A percentile compares a stretch with the other conserved stretches of the same genome.
phyloP scores from a whole-genome alignment of 371 early-diverging fungal genomes.

The Mucor irregularis region DNA sequence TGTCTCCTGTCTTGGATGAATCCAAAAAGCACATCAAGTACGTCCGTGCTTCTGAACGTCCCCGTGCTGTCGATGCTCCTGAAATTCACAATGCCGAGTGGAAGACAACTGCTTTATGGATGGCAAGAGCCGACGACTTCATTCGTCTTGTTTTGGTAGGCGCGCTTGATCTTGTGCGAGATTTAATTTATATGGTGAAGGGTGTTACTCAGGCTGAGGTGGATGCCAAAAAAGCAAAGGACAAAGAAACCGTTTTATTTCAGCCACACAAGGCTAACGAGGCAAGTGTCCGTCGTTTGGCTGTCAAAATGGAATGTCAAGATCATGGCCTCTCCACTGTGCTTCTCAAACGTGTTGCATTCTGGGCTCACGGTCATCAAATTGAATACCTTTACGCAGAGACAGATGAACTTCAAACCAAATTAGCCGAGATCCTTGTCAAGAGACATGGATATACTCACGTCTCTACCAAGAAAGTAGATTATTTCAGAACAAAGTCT shows the following conservation, averaged over 20 bases:
- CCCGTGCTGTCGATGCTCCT: slow-evolving; percentile 23
- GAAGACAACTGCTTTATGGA: slow-evolving; percentile 23
- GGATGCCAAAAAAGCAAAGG: not conserved
- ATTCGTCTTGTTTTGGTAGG: slow-evolving; percentile 29
- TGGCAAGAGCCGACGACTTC: slow-evolving; percentile 38
- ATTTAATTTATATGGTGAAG: slow-evolving; percentile 4
- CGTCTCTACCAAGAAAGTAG: slow-evolving; percentile 29
- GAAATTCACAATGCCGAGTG: slow-evolving; percentile 36
- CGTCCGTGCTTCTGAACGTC: slow-evolving; percentile 25
- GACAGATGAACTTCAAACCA: slow-evolving; percentile 39
- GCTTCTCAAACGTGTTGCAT: slow-evolving; percentile 45
- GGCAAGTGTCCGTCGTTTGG: slow-evolving; percentile 46
- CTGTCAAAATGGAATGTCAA: slow-evolving; percentile 47
- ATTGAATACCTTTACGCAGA: slow-evolving; percentile 52
- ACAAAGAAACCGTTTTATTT: slow-evolving; percentile 22
- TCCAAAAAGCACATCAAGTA: not conserved
- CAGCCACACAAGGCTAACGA: slow-evolving; percentile 44
- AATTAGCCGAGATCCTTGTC: slow-evolving; percentile 31
- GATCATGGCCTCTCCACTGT: slow-evolving; percentile 48
- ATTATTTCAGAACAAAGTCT: slow-evolving; percentile 27
- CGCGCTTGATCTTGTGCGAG: slow-evolving; percentile 20
- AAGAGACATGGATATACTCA: slow-evolving; percentile 43
- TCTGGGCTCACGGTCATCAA: slow-evolving; percentile 49
- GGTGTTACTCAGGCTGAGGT: not conserved
- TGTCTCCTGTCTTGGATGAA: slow-evolving; percentile 15